These are phyloP conservation scores for Carex myosuroides DNA, from an alignment of 176 grass and related monocot species.

Conservation along the genomic window DNA sequence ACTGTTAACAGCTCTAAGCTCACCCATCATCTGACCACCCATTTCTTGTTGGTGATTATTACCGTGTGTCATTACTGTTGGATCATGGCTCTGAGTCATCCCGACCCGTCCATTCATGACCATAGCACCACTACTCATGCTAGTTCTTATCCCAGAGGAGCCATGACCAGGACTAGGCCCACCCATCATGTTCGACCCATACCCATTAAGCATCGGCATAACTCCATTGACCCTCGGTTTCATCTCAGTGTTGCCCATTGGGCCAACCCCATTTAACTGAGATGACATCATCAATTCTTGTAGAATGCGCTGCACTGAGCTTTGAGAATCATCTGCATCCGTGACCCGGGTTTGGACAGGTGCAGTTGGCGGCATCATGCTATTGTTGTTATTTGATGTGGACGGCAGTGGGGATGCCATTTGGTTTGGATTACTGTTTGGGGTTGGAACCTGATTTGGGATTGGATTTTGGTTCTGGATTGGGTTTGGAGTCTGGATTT, in stretches of 20 bases:
- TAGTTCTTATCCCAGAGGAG: slow-evolving; percentile 38
- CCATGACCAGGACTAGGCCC: slow-evolving; percentile 33
- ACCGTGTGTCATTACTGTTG: slow-evolving; percentile 49
- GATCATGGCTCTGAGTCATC: slow-evolving; percentile 64
- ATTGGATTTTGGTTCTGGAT: slow-evolving; percentile 14
- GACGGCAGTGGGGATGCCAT: slow-evolving; percentile 38
- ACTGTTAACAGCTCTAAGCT: slow-evolving; percentile 63
- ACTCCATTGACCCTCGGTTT: slow-evolving; percentile 43
- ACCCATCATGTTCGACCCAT: slow-evolving; percentile 45
- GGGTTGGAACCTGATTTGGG: slow-evolving; percentile 15
- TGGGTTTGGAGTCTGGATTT: slow-evolving; percentile 5
- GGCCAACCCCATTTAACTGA: slow-evolving; percentile 49
- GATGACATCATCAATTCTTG: slow-evolving; percentile 88
- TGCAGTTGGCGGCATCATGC: slow-evolving; percentile 42
- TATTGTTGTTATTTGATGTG: slow-evolving; percentile 46
- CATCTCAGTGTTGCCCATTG: slow-evolving; percentile 44
- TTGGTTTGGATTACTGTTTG: slow-evolving; percentile 31
- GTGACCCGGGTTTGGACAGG: slow-evolving; percentile 36
- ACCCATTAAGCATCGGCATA: slow-evolving; percentile 37
- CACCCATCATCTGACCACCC: slow-evolving; percentile 58
- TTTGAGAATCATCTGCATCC: slow-evolving; percentile 75
- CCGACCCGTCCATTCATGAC: slow-evolving; percentile 54
- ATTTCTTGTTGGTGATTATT: slow-evolving; percentile 79
- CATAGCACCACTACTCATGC: slow-evolving; percentile 60
- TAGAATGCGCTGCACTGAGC: slow-evolving; percentile 80